Percentiles rank a stretch among this genome's conserved stretches.
Evolutionary conservation across 192 early-diverging fungal species (phyloP).

Genomic region (Oehlia diaphana): DNA sequence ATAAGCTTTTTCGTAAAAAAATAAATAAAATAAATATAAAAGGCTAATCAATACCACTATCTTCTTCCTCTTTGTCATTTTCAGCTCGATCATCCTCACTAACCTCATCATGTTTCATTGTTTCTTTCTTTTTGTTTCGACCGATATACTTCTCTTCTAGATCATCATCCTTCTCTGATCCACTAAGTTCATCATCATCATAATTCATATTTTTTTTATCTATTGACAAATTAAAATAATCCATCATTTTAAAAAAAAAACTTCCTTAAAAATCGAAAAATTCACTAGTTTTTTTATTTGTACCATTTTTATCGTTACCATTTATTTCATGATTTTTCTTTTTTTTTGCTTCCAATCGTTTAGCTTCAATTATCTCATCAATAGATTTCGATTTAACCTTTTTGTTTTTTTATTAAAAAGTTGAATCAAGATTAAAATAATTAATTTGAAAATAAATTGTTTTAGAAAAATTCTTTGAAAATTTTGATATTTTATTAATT

Average conservation of each 20-base stretch:
- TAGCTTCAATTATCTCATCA: slow-evolving; percentile 15
- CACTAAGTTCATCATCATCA: slow-evolving; percentile 25
- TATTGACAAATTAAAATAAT: too few relatives aligned
- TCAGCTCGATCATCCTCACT: slow-evolving; percentile 36
- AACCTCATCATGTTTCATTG: slow-evolving; percentile 35
- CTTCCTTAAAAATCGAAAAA: too few relatives aligned
- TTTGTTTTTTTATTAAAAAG: background rate
- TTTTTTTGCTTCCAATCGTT: background rate
- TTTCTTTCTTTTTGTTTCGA: slow-evolving; percentile 40
- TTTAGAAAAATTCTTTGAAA: too few relatives aligned
- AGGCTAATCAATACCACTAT: slow-evolving; percentile 35
- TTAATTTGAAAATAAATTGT: background rate
- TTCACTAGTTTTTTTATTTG: background rate
- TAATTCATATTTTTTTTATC: background rate
- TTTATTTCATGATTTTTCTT: background rate
- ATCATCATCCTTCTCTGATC: slow-evolving; percentile 38
- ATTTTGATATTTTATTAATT: background rate
- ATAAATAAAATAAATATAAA: background rate
- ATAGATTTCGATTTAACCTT: slow-evolving; percentile 3
- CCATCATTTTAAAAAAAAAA: too few relatives aligned
- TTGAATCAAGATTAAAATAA: background rate
- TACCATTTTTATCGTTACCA: background rate
- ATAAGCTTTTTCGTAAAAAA: background rate
- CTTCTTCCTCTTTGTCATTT: slow-evolving; percentile 36
- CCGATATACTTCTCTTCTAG: slow-evolving; percentile 35